Percentiles rank a stretch among this genome's conserved stretches.
These are phyloP conservation scores for Linnemannia elongata DNA, from an alignment of 192 early-diverging fungal species.

Conservation along the genomic window DNA sequence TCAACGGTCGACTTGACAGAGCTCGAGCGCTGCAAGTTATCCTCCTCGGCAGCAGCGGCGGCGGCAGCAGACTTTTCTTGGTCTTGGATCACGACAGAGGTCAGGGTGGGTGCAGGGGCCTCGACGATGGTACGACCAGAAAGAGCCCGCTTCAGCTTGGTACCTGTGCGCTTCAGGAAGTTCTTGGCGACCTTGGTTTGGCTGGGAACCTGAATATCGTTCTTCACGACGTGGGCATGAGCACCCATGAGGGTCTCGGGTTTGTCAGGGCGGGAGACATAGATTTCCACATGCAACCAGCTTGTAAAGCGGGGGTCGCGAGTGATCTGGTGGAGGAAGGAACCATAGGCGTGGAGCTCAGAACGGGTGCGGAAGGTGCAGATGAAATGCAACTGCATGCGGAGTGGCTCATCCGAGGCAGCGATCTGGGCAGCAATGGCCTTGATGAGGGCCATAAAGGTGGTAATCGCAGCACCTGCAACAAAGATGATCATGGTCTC, in stretches of 20 bases:
- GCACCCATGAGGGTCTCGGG: conserved; percentile 38
- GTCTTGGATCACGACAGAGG: not conserved
- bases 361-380: conserved; percentile 43
- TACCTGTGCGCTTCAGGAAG: conserved; percentile 39
- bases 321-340: conserved; percentile 41
- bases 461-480: conserved; percentile 45
- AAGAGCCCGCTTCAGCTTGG: conserved; percentile 37
- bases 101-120: not conserved
- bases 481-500: conserved; percentile 47
- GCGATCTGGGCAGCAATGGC: conserved; percentile 46
- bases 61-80: not conserved
- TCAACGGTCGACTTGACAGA: conserved; percentile 24
- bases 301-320: conserved; percentile 39
- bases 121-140: conserved; percentile 33
- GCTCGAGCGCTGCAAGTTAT: conserved; percentile 20
- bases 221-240: conserved; percentile 44
- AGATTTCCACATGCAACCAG: conserved; percentile 48
- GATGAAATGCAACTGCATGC: conserved; percentile 44
- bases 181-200: conserved; percentile 18
- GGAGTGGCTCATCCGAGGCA: conserved; percentile 21
- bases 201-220: conserved; percentile 42
- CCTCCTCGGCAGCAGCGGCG: not conserved
- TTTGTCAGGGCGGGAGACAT: conserved; percentile 49
- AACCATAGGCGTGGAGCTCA: conserved; percentile 47
- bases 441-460: conserved; percentile 45